Evolutionary conservation across 2,329 filamentous ascomycete species (phyloP), one percentile per base, ranked within the genome.

Genomic region (Colletotrichum euphorbiae): DNA sequence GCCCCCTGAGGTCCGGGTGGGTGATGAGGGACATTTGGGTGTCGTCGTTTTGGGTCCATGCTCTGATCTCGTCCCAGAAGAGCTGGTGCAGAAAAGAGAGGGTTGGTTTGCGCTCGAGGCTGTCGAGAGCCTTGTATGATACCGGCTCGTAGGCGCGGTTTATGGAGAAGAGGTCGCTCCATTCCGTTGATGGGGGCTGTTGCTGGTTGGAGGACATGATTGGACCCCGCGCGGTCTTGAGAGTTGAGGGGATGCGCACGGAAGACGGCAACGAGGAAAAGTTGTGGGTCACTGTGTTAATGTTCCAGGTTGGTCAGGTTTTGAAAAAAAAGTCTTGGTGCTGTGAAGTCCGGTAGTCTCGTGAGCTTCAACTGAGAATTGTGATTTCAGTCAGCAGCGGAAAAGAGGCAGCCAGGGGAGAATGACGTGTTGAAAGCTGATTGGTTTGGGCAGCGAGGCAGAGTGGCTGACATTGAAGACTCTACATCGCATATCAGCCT

Each of bases 351-450:
- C 28, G 33, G 50, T 52, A 24, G 56, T 33, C 42, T 38, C 21
- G 19, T 45, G 31, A 52, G 57, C 58, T 19, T 50, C 56, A 40
- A 31, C 28, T 31, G n/a, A 40, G 38, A 42, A 33, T 58, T 58
- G 28, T 31, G 28, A 50, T 50, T 52, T 33, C 45, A 36, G 45
- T 43, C 45, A 61, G 48, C 46, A 6, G 48, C n/a, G 38, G 17
- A 17, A n/a, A n/a, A 9, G 28, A 28, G 28, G 28, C 28, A 28
- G 28, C 28, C 7, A 7, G 28, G 7, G 7, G 21, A 21, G 50
- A 62, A 62, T 46, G 59, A 62, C 59, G 59, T 62, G 59, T 62
- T 55, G 11, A 36, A 62, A 54, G 12, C 59, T 62, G 59, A 62
- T 62, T 62, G 59, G 59, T 62, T 55, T 62, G 40, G 59, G 38